These are phyloP conservation scores for Leccinellum rugosiceps DNA, from an alignment of 768 basidiomycete genomes.

Conservation along the genomic window DNA sequence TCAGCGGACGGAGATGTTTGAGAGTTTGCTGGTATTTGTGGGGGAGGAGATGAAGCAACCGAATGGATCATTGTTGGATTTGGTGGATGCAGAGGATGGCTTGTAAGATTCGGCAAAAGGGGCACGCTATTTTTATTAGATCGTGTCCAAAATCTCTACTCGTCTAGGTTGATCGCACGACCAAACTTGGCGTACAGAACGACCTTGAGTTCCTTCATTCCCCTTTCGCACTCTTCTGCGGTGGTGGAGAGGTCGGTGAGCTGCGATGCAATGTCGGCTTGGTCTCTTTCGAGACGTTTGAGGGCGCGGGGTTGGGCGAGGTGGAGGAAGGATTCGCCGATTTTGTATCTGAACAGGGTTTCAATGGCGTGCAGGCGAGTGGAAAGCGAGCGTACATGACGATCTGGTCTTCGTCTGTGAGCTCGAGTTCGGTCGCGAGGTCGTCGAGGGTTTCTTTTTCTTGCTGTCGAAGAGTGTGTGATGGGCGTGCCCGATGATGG, in stretches of 20 bases:
- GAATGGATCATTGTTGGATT: slow-evolving; percentile 54
- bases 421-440: slow-evolving; percentile 80
- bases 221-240: slow-evolving; percentile 62
- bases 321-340: slow-evolving; percentile 88
- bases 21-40: slow-evolving; percentile 61
- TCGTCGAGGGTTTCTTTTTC: slow-evolving; percentile 96
- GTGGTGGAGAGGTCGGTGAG: slow-evolving; percentile 48
- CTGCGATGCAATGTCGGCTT: slow-evolving; percentile 52
- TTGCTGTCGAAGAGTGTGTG: slow-evolving; percentile 48
- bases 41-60: slow-evolving; percentile 67
- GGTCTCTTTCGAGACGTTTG: slow-evolving; percentile 69
- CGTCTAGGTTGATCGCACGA: slow-evolving; percentile 88
- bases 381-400: slow-evolving; percentile 55
- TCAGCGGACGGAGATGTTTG: slow-evolving; percentile 70
- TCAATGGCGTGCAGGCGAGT: slow-evolving; percentile 53
- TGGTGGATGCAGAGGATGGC: slow-evolving; percentile 45
- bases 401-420: slow-evolving; percentile 79
- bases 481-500: background rate
- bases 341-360: slow-evolving; percentile 61
- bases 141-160: slow-evolving; percentile 38
- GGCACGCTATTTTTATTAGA: no score
- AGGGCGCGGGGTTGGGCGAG: slow-evolving; percentile 66
- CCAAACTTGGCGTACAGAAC: slow-evolving; percentile 89
- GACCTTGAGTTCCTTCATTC: slow-evolving; percentile 81
- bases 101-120: slow-evolving; percentile 10